phyloP scores from a whole-genome alignment of 108 stramenopile genomes.

The Chaetoceros tenuissimus region DNA sequence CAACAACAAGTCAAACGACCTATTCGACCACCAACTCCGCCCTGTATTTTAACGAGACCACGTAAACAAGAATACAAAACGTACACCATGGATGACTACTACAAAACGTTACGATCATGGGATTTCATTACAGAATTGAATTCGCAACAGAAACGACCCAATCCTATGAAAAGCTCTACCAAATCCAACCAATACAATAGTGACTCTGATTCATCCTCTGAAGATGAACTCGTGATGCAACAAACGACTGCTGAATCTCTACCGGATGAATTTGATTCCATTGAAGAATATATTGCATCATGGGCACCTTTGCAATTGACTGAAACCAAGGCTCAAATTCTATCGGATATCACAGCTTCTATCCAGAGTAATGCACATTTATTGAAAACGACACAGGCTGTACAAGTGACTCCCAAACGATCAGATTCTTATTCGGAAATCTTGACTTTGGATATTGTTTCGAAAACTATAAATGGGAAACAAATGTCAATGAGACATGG shows the following conservation, averaged over 20 bases:
- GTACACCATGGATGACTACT: not conserved
- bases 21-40: too few species aligned
- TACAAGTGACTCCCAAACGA: not conserved
- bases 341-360: slow-evolving; percentile 32
- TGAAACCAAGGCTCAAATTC: slow-evolving; percentile 37
- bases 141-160: not conserved
- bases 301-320: slow-evolving; percentile 35
- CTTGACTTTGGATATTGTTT: not conserved
- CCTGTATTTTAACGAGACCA: not conserved
- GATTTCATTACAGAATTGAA: not conserved
- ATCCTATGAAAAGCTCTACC: not conserved
- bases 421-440: not conserved
- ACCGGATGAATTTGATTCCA: slow-evolving; percentile 35
- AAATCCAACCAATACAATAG: not conserved
- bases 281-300: slow-evolving; percentile 25
- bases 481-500: too few species aligned
- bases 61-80: not conserved
- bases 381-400: not conserved
- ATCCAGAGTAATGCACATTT: slow-evolving; percentile 1
- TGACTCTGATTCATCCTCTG: not conserved
- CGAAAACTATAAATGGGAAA: not conserved
- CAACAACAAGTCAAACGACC: too few species aligned
- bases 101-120: not conserved
- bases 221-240: too few species aligned
- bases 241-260: not conserved